Evolutionary conservation across 495 filamentous ascomycete species (phyloP), one percentile per base, ranked within the genome.

Genomic region (Daldinia childiae): DNA sequence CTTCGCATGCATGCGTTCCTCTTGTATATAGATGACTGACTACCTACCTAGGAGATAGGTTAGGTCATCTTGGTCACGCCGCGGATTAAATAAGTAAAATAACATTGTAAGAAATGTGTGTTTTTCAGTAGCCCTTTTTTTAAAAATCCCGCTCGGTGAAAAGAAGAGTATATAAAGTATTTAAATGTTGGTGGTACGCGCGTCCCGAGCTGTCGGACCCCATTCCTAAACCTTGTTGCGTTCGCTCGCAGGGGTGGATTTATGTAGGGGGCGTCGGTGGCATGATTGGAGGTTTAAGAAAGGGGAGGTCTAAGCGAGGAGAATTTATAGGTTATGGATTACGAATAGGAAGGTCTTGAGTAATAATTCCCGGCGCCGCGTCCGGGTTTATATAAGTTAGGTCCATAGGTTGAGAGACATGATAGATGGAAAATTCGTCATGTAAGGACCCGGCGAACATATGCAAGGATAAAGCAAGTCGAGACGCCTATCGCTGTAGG

Each of bases 191-290:
- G n/a, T 38, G 24, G 55, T 58, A 58, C 55, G 55, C 55, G 55
- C 55, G 55, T 58, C 55, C 55, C 32, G 19, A 29, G 5, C 24
- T 52, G 7, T 52, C 50, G 50, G 50, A n/a, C 50, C 50, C 41
- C 7, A 8, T 48, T 24, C 7, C 19, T 21, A 11, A 48, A 48
- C 43, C 43, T 48, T 48, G 43, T 24, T 48, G 17, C 19, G 3
- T 48, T 48, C 9, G 19, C 19, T 24, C 43, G 19, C 43, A 48
- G 43, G 43, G 43, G 9, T 41, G 7, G 19, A 19, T 3, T 24
- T 48, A 5, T 17, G n/a, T n/a, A n/a, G n/a, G 43, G 43, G 43
- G 43, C 7, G 12, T 5, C 6, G 38, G 15, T 41, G 38, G 15
- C 38, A 41, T 17, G 38, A 41, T 32, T 26, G 26, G 26, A 11